phyloP scores from a whole-genome alignment of 768 basidiomycete genomes.

The Glaciozyma antarctica region DNA sequence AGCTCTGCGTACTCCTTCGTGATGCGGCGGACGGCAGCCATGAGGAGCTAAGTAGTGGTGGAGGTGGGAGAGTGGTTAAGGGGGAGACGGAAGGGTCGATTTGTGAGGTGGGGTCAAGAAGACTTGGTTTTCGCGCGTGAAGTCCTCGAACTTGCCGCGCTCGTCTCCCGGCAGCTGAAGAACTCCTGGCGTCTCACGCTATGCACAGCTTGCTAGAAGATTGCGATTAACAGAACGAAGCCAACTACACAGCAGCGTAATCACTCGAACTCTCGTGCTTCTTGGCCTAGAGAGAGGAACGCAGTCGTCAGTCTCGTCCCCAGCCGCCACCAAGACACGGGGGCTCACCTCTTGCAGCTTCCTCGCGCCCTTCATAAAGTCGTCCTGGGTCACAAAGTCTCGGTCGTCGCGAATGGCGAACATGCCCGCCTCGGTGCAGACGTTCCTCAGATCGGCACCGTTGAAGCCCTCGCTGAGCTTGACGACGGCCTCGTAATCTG shows the following conservation, averaged over 20 bases:
- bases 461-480: conserved; percentile 92
- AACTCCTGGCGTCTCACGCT: too few species aligned
- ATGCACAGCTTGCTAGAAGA: too few species aligned
- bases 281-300: background rate
- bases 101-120: too few species aligned
- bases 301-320: background rate
- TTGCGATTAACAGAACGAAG: too few species aligned
- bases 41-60: too few species aligned
- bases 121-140: too few species aligned
- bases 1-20: conserved; percentile 30
- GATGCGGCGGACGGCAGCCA: conserved; percentile 7
- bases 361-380: conserved; percentile 87
- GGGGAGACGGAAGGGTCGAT: too few species aligned
- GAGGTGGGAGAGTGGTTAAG: too few species aligned
- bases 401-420: conserved; percentile 94
- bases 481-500: conserved; percentile 87
- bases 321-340: background rate
- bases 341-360: conserved; percentile 78
- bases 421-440: conserved; percentile 60
- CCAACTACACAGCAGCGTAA: background rate
- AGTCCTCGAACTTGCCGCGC: too few species aligned
- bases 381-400: conserved; percentile 55
- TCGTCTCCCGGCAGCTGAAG: too few species aligned
- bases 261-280: conserved; percentile 6
- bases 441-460: conserved; percentile 90